A percentile compares a stretch with the other conserved stretches of the same genome.
These are phyloP conservation scores for Erysimum cheiranthoides DNA, from an alignment of 345 rosid genomes.

Conservation along the genomic window DNA sequence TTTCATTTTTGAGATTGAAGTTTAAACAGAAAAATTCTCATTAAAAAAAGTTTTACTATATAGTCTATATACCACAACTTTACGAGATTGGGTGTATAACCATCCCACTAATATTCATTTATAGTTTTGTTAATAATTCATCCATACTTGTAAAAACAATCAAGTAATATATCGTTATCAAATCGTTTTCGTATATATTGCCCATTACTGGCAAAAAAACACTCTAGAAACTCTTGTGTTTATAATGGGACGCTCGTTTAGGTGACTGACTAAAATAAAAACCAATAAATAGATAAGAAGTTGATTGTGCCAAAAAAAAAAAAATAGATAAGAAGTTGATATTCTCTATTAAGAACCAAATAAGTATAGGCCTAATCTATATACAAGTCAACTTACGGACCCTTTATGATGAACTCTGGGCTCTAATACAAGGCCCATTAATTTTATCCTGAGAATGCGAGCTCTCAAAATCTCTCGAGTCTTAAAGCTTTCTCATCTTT, in stretches of 20 bases:
- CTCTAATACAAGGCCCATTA: conserved; percentile 25
- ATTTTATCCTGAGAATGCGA: neutral
- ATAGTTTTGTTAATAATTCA: neutral
- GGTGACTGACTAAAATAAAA: neutral
- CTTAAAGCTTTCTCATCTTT: neutral
- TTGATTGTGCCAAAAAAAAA: too few species aligned
- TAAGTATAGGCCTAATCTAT: conserved; percentile 2
- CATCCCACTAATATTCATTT: neutral
- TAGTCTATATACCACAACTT: neutral
- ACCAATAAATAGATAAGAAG: too few species aligned
- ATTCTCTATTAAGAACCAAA: neutral
- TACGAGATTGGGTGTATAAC: neutral
- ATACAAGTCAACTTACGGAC: neutral
- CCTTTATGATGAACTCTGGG: neutral
- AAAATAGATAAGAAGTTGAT: too few species aligned
- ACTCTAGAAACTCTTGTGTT: conserved; percentile 20
- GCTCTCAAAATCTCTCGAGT: neutral
- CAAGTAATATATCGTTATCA: neutral
- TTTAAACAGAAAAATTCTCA: neutral
- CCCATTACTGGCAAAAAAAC: neutral
- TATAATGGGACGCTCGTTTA: conserved; percentile 44
- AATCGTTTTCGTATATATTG: conserved; percentile 2
- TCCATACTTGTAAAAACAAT: neutral
- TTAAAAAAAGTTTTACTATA: neutral
- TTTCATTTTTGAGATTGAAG: neutral